A percentile compares a stretch with the other conserved stretches of the same genome.
These are phyloP conservation scores for Brettanomyces sp. DNA, from an alignment of 805 yeast species.

Conservation along the genomic window DNA sequence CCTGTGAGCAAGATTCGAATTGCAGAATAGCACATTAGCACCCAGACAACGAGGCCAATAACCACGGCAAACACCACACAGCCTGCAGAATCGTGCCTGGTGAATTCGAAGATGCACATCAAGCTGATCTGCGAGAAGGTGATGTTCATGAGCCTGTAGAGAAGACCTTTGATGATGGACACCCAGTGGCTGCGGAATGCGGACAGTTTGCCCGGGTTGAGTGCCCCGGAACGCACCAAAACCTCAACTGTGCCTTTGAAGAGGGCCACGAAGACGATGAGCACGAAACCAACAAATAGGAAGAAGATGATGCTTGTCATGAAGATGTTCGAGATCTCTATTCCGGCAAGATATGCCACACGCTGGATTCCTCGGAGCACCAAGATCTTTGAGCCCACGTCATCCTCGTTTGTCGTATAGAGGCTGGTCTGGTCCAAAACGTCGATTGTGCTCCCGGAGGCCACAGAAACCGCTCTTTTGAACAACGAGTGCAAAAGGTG, in stretches of 20 bases:
- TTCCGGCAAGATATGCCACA: constrained; percentile 74
- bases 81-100: constrained; percentile 76
- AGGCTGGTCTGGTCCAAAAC: constrained; percentile 40
- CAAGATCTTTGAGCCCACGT: constrained; percentile 58
- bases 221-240: constrained; percentile 44
- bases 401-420: constrained; percentile 66
- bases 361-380: constrained; percentile 87
- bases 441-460: constrained; percentile 33
- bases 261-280: constrained; percentile 43
- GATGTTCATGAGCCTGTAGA: constrained; percentile 73
- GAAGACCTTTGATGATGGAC: constrained; percentile 75
- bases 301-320: constrained; percentile 82
- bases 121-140: constrained; percentile 84
- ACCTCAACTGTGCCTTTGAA: constrained; percentile 67
- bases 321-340: constrained; percentile 80
- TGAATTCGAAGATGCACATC: constrained; percentile 83
- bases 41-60: constrained; percentile 47
- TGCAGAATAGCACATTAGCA: constrained; percentile 64
- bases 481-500: constrained; percentile 3
- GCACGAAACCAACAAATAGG: constrained; percentile 61
- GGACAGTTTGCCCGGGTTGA: constrained; percentile 56
- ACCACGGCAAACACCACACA: constrained; percentile 71
- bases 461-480: constrained; percentile 31
- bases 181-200: constrained; percentile 81
- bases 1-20: constrained; percentile 69